Conservation (phyloP, 352 stramenopile genomes). For the Globisporangium mamillatum region DNA sequence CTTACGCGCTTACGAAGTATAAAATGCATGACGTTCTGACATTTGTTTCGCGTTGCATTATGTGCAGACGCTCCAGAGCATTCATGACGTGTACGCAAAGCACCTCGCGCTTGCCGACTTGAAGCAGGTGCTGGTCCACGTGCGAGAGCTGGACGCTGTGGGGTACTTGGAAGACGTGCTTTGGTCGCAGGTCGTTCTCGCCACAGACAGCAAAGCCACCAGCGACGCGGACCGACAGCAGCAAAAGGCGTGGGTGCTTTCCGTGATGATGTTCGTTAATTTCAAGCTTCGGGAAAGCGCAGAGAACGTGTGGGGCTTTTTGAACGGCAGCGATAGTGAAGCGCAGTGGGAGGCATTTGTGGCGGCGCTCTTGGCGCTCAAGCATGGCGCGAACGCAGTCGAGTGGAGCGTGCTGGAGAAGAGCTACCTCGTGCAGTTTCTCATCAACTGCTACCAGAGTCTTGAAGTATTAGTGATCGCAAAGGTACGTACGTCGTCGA, state of each 20-base stretch:
- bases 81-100: slow-evolving; percentile 35
- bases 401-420: slow-evolving; percentile 45
- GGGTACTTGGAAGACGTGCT: slow-evolving; percentile 55
- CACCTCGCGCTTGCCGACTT: slow-evolving; percentile 27
- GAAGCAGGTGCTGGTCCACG: slow-evolving; percentile 17
- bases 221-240: slow-evolving; percentile 30
- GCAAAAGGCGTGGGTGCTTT: slow-evolving; percentile 42
- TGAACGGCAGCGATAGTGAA: slow-evolving; percentile 10
- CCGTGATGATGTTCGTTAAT: slow-evolving; percentile 41
- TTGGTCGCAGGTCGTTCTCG: slow-evolving; percentile 33
- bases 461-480: slow-evolving; percentile 55
- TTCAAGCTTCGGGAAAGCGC: slow-evolving; percentile 19
- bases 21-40: background rate
- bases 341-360: slow-evolving; percentile 36
- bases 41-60: background rate
- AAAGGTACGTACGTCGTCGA: slow-evolving; percentile 12
- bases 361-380: slow-evolving; percentile 31
- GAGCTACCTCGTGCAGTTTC: slow-evolving; percentile 53
- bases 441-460: slow-evolving; percentile 56
- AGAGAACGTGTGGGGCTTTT: slow-evolving; percentile 12
- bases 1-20: no score
- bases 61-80: slow-evolving; percentile 14
- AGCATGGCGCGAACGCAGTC: background rate
- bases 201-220: background rate
- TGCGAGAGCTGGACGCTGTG: slow-evolving; percentile 26